These are phyloP conservation scores for Vanilla planifolia DNA, from an alignment of 106 monocot genomes.

Conservation along the genomic window DNA sequence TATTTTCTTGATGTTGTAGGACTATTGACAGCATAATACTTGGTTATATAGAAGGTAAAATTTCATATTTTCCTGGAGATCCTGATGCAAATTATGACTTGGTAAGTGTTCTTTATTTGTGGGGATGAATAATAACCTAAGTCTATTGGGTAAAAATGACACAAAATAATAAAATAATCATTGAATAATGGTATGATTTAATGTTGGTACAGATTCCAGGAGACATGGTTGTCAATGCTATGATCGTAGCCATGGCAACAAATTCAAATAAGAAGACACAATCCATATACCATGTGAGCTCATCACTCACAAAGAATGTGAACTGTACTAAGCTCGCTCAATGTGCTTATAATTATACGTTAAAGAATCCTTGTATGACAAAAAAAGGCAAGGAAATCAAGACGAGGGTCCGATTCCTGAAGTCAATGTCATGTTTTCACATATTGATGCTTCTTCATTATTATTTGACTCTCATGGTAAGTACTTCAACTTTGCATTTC, in stretches of 20 bases:
- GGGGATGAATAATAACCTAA: too few relatives aligned
- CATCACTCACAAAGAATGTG: constrained; percentile 38
- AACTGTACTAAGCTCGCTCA: constrained; percentile 16
- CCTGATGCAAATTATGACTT: too few relatives aligned
- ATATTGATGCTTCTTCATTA: constrained; percentile 40
- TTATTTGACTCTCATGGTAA: constrained; percentile 43
- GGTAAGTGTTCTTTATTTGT: too few relatives aligned
- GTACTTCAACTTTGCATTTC: neutral
- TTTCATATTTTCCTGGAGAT: too few relatives aligned
- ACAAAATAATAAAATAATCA: too few relatives aligned
- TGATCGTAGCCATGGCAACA: constrained; percentile 40
- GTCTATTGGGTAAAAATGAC: too few relatives aligned
- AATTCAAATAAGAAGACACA: constrained; percentile 20
- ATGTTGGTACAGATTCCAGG: constrained; percentile 65
- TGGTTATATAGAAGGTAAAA: too few relatives aligned
- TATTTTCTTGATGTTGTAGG: too few relatives aligned
- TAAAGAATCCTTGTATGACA: constrained; percentile 25
- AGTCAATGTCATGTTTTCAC: constrained; percentile 15
- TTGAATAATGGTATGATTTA: too few relatives aligned
- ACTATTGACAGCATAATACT: too few relatives aligned
- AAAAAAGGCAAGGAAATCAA: constrained; percentile 32
- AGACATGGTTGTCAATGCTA: constrained; percentile 68
- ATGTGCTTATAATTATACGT: constrained; percentile 23
- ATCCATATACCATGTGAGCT: constrained; percentile 45
- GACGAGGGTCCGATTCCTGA: constrained; percentile 16